Evolutionary conservation across 805 yeast genomes (phyloP).

Genomic region (Hanseniaspora nectarophila): DNA sequence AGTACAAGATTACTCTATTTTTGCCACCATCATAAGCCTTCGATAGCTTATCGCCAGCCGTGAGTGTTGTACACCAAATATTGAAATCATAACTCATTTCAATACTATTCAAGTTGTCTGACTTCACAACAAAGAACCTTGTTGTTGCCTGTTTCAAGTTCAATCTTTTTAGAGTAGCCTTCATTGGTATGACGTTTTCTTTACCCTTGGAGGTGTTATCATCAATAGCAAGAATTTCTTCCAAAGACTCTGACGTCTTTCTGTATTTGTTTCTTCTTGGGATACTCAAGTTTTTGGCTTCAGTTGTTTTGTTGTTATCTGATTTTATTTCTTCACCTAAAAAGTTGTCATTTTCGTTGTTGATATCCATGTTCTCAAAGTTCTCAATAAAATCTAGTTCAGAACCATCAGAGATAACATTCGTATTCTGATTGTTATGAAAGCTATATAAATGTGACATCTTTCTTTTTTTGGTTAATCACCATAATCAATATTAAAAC

Average conservation of each 20-base stretch:
- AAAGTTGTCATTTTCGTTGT: not conserved
- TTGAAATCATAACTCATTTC: constrained; percentile 37
- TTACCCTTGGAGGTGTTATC: not conserved
- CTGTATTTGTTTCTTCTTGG: not conserved
- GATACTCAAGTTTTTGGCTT: too few relatives aligned
- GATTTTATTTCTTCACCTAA: too few relatives aligned
- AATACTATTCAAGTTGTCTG: constrained; percentile 39
- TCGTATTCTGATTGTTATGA: not conserved
- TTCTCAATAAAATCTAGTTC: not conserved
- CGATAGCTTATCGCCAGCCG: constrained; percentile 43
- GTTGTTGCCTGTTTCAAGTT: constrained; percentile 19
- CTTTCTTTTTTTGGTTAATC: too few relatives aligned
- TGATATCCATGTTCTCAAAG: not conserved
- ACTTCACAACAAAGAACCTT: constrained; percentile 43
- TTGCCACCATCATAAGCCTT: constrained; percentile 29
- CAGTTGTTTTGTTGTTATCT: not conserved
- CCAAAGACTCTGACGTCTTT: not conserved
- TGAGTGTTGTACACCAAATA: constrained; percentile 50
- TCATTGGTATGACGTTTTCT: not conserved
- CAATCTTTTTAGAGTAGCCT: not conserved
- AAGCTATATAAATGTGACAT: not conserved
- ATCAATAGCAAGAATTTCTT: not conserved
- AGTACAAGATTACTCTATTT: constrained; percentile 35
- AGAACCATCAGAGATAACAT: not conserved
- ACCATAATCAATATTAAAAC: too few relatives aligned